These are phyloP conservation scores for Phyllosticta paracitricarpa DNA, from an alignment of 2,329 filamentous ascomycete genomes.

Conservation along the genomic window DNA sequence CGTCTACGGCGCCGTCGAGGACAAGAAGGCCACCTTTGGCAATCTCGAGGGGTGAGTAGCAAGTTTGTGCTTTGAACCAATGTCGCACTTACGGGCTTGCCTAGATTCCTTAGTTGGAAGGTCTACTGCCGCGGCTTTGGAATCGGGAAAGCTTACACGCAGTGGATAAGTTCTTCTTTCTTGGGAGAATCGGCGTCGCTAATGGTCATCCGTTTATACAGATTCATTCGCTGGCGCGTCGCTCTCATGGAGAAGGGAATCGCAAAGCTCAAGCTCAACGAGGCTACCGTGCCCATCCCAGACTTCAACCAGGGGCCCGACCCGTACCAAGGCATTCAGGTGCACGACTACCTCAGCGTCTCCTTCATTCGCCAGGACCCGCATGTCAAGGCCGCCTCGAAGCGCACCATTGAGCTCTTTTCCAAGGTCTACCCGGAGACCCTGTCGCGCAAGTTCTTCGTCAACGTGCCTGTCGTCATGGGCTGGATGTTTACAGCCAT, in stretches of 20 bases:
- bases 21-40: slow-evolving; percentile 71
- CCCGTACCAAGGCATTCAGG: slow-evolving; percentile 82
- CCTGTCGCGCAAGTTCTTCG: slow-evolving; percentile 84
- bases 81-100: neutral
- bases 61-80: neutral
- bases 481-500: slow-evolving; percentile 53
- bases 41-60: slow-evolving; percentile 63
- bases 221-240: slow-evolving; percentile 83
- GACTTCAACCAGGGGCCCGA: slow-evolving; percentile 55
- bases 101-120: neutral
- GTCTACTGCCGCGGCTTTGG: neutral
- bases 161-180: neutral
- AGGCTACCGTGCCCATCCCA: slow-evolving; percentile 60
- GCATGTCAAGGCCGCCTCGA: slow-evolving; percentile 63
- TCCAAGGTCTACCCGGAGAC: slow-evolving; percentile 81
- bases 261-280: slow-evolving; percentile 58
- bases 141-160: neutral
- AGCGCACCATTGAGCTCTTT: slow-evolving; percentile 74
- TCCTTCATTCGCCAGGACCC: slow-evolving; percentile 78
- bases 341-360: slow-evolving; percentile 86
- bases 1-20: slow-evolving; percentile 80
- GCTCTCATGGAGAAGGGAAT: slow-evolving; percentile 84
- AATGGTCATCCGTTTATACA: slow-evolving; percentile 26
- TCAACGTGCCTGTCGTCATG: slow-evolving; percentile 88
- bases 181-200: neutral